phyloP scores from a whole-genome alignment of 345 rosid genomes.

The Aethionema arabicum region DNA sequence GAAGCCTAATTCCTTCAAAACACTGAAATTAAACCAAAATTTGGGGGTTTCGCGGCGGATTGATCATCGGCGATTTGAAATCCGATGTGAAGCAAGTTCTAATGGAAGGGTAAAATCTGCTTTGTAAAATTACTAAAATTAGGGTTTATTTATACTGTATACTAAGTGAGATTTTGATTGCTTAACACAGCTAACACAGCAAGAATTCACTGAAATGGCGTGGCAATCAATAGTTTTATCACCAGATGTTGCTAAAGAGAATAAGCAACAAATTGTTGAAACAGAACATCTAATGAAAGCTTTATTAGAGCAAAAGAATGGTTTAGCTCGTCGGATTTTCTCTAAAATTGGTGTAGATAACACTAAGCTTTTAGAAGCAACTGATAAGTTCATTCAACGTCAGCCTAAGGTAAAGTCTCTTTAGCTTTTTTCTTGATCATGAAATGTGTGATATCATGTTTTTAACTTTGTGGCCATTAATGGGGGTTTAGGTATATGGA shows the following conservation, averaged over 20 bases:
- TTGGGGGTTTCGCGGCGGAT: constrained; percentile 37
- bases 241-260: constrained; percentile 90
- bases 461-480: not conserved
- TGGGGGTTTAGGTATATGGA: constrained; percentile 62
- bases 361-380: constrained; percentile 82
- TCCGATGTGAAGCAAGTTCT: constrained; percentile 64
- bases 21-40: constrained; percentile 39
- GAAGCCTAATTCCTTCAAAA: constrained; percentile 38
- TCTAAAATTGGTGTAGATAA: constrained; percentile 84
- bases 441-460: not conserved
- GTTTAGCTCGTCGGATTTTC: constrained; percentile 92
- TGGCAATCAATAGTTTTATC: constrained; percentile 98
- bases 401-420: constrained; percentile 74
- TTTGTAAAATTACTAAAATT: constrained; percentile 7
- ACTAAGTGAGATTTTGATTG: constrained; percentile 19
- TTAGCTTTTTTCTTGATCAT: not conserved
- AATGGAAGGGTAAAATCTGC: constrained; percentile 56
- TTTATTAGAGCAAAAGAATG: constrained; percentile 95
- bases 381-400: constrained; percentile 84
- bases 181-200: constrained; percentile 71
- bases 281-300: constrained; percentile 97
- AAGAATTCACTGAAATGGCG: constrained; percentile 97
- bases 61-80: constrained; percentile 38
- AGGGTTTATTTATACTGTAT: not conserved
- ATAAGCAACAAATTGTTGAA: constrained; percentile 98